Conservation (phyloP, 129 eudicot species). For the carrot (Daucus carota) region DNA sequence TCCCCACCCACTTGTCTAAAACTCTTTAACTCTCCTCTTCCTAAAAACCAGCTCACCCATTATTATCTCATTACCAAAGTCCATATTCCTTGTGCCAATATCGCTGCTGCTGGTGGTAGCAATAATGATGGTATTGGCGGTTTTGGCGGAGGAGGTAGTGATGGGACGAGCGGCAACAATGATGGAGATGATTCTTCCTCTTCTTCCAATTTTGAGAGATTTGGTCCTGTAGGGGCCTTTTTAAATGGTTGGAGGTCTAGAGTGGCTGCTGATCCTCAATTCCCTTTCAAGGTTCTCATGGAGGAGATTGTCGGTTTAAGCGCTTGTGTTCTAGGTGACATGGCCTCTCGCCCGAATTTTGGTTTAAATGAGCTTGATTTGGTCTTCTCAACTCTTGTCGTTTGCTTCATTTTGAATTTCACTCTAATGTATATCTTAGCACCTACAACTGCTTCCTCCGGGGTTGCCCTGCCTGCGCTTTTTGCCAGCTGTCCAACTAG, state of each 20-base stretch:
- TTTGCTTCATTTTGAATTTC: conserved; percentile 60
- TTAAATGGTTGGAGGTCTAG: conserved; percentile 80
- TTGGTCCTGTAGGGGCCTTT: conserved; percentile 57
- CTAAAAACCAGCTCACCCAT: conserved; percentile 12
- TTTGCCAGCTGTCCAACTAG: conserved; percentile 68
- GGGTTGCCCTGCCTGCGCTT: conserved; percentile 41
- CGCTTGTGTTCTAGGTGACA: conserved; percentile 77
- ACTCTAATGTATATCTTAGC: conserved; percentile 72
- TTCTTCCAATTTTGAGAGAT: conserved; percentile 18
- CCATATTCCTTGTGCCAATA: conserved; percentile 27
- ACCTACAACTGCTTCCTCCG: conserved; percentile 52
- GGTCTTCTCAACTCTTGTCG: conserved; percentile 89
- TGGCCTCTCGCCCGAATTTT: conserved; percentile 92
- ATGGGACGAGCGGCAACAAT: conserved; percentile 15
- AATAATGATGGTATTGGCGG: conserved; percentile 22
- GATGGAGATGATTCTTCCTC: conserved; percentile 19
- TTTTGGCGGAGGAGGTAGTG: conserved; percentile 28
- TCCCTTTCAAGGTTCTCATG: conserved; percentile 86
- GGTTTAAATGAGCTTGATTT: conserved; percentile 92
- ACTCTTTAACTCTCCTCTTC: conserved; percentile 6
- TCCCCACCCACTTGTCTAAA: not conserved
- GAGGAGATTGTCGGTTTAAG: conserved; percentile 88
- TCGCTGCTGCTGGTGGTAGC: conserved; percentile 21
- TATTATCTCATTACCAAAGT: conserved; percentile 4
- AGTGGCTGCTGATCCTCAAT: conserved; percentile 93